Evolutionary conservation across 2,329 filamentous ascomycete species (phyloP).

Genomic region (Ilyonectria robusta): DNA sequence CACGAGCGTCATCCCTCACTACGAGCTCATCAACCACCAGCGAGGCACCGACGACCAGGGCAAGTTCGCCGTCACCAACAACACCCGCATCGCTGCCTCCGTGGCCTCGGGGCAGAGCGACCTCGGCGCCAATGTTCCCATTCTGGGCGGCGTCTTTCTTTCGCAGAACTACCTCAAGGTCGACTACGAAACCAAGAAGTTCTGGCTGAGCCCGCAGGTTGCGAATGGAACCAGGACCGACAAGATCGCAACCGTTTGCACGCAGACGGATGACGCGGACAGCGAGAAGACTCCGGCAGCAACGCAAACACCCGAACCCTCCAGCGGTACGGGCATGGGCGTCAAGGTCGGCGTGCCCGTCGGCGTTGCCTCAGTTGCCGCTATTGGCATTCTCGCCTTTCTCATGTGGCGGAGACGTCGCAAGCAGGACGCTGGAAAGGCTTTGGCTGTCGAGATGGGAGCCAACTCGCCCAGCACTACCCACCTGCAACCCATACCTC

Average conservation of each 20-base stretch:
- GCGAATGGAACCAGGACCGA: conserved; percentile 21
- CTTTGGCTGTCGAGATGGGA: background rate
- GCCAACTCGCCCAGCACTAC: background rate
- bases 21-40: conserved; percentile 28
- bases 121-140: conserved; percentile 21
- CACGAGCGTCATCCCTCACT: conserved; percentile 23
- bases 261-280: background rate
- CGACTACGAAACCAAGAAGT: conserved; percentile 14
- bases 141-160: conserved; percentile 24
- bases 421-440: background rate
- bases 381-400: conserved; percentile 17
- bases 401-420: conserved; percentile 14
- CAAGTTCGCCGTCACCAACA: conserved; percentile 24
- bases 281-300: background rate
- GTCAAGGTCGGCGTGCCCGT: conserved; percentile 28
- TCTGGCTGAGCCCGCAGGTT: conserved; percentile 28
- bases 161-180: conserved; percentile 25
- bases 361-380: background rate
- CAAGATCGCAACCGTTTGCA: conserved; percentile 16
- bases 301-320: background rate
- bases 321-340: background rate
- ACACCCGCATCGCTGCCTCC: conserved; percentile 20
- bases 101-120: conserved; percentile 18
- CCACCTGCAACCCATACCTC: background rate
- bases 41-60: conserved; percentile 23